These are phyloP conservation scores for Alternaria hordeiaustralica DNA, from an alignment of 2,329 filamentous ascomycete species.

Conservation along the genomic window DNA sequence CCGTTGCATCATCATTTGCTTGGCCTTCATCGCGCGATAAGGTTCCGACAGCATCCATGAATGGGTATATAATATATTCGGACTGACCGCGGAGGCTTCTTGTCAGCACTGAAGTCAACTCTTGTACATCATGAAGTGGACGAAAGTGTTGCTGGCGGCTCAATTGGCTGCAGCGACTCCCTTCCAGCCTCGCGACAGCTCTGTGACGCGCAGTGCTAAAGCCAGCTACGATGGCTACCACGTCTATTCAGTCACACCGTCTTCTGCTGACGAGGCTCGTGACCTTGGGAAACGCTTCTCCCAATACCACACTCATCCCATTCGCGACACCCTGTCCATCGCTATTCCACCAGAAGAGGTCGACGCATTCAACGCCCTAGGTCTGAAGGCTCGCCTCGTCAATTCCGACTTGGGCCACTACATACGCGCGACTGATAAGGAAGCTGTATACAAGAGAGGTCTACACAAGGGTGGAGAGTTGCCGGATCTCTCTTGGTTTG, in stretches of 20 bases:
- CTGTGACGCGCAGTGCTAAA: slow-evolving; percentile 1
- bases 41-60: background rate
- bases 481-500: slow-evolving; percentile 50
- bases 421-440: slow-evolving; percentile 42
- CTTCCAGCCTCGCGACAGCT: background rate
- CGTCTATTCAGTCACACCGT: slow-evolving; percentile 26
- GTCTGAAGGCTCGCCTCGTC: slow-evolving; percentile 49
- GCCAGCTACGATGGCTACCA: slow-evolving; percentile 28
- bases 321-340: slow-evolving; percentile 35
- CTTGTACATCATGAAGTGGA: slow-evolving; percentile 17
- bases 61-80: background rate
- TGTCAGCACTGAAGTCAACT: background rate
- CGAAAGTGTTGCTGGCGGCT: slow-evolving; percentile 10
- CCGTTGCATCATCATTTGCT: slow-evolving; percentile 5
- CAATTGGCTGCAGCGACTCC: slow-evolving; percentile 21
- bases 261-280: slow-evolving; percentile 22
- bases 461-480: slow-evolving; percentile 41
- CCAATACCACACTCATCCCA: slow-evolving; percentile 26
- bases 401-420: slow-evolving; percentile 54
- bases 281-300: slow-evolving; percentile 20
- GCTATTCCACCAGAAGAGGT: slow-evolving; percentile 51
- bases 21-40: slow-evolving; percentile 1
- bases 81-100: background rate
- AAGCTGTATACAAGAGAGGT: slow-evolving; percentile 14
- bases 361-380: slow-evolving; percentile 46